Conservation (phyloP, 2,329 filamentous ascomycete genomes). For the Venturia aucupariae region DNA sequence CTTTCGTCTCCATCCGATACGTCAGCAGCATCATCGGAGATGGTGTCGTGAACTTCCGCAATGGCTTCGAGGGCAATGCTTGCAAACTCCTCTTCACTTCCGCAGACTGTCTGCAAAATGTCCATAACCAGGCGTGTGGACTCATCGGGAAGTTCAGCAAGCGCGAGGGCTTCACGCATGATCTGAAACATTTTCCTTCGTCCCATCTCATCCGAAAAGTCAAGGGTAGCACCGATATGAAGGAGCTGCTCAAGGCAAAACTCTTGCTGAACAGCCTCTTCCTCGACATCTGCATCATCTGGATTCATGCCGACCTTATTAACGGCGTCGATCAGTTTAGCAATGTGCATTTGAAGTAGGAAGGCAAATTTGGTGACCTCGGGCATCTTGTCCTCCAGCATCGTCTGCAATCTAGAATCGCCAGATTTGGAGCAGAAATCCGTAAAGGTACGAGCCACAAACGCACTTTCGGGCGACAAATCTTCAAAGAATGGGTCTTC, state of each 20-base stretch:
- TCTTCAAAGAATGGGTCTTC: slow-evolving; percentile 72
- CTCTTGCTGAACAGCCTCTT: slow-evolving; percentile 81
- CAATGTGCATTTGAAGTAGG: slow-evolving; percentile 73
- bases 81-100: slow-evolving; percentile 71
- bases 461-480: slow-evolving; percentile 74
- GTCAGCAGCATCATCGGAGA: slow-evolving; percentile 49
- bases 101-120: slow-evolving; percentile 72
- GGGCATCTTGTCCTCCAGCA: slow-evolving; percentile 87
- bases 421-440: slow-evolving; percentile 75
- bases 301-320: slow-evolving; percentile 45
- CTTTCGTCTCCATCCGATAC: slow-evolving; percentile 51
- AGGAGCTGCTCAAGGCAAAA: slow-evolving; percentile 94
- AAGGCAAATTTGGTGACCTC: slow-evolving; percentile 88
- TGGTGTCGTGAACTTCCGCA: slow-evolving; percentile 91
- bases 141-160: slow-evolving; percentile 82
- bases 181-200: slow-evolving; percentile 92
- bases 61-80: slow-evolving; percentile 85
- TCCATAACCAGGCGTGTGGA: slow-evolving; percentile 82
- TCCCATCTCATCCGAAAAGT: slow-evolving; percentile 96
- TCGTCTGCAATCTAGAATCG: slow-evolving; percentile 62
- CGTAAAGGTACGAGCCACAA: slow-evolving; percentile 87
- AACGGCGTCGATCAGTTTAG: slow-evolving; percentile 56
- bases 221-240: slow-evolving; percentile 81
- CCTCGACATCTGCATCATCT: slow-evolving; percentile 52
- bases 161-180: slow-evolving; percentile 73